Evolutionary conservation across 352 stramenopile genomes (phyloP), one percentile per base, ranked within the genome.

Genomic region (Phytopythium sindhum): DNA sequence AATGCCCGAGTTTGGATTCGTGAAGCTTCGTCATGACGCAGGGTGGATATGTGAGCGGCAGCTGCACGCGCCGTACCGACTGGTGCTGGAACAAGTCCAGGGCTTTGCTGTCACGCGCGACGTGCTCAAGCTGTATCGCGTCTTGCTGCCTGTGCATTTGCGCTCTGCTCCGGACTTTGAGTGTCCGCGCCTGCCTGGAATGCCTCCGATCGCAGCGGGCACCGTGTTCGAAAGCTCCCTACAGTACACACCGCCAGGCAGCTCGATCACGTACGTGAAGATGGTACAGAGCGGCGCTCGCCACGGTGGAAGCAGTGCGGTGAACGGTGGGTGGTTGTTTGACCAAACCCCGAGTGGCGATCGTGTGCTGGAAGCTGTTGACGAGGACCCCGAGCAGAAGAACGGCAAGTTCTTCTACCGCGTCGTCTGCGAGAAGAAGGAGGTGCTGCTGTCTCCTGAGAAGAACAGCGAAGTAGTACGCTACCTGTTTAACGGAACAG

Each of bases 331-430:
- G 19, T 92, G 83, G 83, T 57, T 90, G 11, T 92, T 92, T 45
- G 72, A 89, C 55, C 69, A 80, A 61, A 90, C 81, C 0, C 79
- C 78, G 11, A 84, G 73, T 31, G 80, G 81, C 14, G 83, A 92
- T 58, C 76, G 84, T 47, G 77, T 92, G 17, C 66, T 92, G 2
- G 83, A 92, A 41, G 76, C 81, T 26, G 73, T 91, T 58, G 75
- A 89, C 60, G 77, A 91, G 67, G 81, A 90, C 37, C 79, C 80
- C 2, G 83, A 90, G 60, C 89, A 90, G 67, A 88, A 89, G 65
- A 83, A 88, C 50, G 86, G 86, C 68, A 89, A 86, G 57, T 94
- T 92, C 60, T 94, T 85, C 64, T 94, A 87, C 65, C 81, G 86
- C 23, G 79, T 91, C n/a, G 39, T 88, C 14, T 74, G 65, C 26